Evolutionary conservation across 129 eudicot species (phyloP), one percentile per base, ranked within the genome.

Genomic region (Silybum marianum): DNA sequence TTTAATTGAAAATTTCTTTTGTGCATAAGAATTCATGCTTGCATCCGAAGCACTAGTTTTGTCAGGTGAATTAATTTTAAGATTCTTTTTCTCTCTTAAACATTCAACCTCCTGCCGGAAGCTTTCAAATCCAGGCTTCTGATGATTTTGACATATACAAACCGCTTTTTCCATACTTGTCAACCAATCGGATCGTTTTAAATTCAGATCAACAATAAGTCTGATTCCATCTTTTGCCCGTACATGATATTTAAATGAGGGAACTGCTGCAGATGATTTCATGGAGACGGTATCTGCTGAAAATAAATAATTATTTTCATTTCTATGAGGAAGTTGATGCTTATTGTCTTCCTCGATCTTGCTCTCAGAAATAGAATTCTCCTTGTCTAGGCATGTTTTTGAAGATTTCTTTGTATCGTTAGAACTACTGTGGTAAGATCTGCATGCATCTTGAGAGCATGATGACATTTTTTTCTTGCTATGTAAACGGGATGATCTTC

Each of bases 131-230:
- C 60, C 81, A 42, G 83, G 85, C 72, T 79, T 84, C 44, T 30
- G 69, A 78, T 68, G 44, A 76, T 70, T 79, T 77, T 73, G 82
- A 60, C 82, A 79, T 51, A 67, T 28, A 76, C 80, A 76, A 42
- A 82, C 48, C 66, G 32, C 73, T 40, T 80, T 73, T 58, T 81
- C 87, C 82, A 84, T 51, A 48, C 75, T 84, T 58, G 32, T 87
- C 9, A 75, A 71, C 93, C 87, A 87, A 36, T 87, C 90, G 54
- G 87, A 76, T 32, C 42, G 76, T 72, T 72, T 89, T 69, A 85
- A 79, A 84, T 84, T 89, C 76, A 89, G 63, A 86, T 89, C 90
- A 75, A 89, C 88, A 42, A 82, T 62, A 76, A 89, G 87, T 23
- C 72, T 72, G 74, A 89, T 86, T 40, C 90, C 90, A 10, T 86